phyloP scores from a whole-genome alignment of 345 rosid genomes.

The Corchorus capsularis region DNA sequence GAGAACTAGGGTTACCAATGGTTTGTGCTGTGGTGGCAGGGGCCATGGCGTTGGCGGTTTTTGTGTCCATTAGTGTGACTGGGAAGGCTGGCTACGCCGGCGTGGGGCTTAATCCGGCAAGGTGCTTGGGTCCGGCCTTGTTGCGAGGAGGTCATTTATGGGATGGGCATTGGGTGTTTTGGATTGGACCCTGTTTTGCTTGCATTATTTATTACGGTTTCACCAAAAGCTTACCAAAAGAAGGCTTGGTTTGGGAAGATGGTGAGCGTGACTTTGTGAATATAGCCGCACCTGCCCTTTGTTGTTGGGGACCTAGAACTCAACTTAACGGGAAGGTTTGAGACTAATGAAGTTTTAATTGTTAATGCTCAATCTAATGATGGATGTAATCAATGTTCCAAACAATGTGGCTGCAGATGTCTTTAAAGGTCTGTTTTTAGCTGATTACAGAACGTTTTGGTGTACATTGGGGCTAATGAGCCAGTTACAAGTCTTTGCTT shows the following conservation, averaged over 20 bases:
- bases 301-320: not conserved
- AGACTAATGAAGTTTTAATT: not conserved
- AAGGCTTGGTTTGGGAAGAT: slow-evolving; percentile 7
- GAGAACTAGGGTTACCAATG: slow-evolving; percentile 37
- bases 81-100: slow-evolving; percentile 36
- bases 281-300: not conserved
- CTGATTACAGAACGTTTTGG: not conserved
- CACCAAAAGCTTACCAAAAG: slow-evolving; percentile 25
- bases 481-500: not conserved
- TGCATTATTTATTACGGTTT: slow-evolving; percentile 34
- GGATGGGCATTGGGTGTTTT: slow-evolving; percentile 55
- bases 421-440: too few relatives aligned
- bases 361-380: too few relatives aligned
- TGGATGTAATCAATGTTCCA: too few relatives aligned
- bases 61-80: slow-evolving; percentile 45
- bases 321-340: not conserved
- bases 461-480: not conserved
- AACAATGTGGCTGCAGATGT: too few relatives aligned
- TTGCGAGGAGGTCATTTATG: slow-evolving; percentile 47
- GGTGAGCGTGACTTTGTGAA: not conserved
- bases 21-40: slow-evolving; percentile 41
- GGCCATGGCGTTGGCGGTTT: slow-evolving; percentile 34
- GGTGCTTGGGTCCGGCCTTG: slow-evolving; percentile 52
- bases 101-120: slow-evolving; percentile 49
- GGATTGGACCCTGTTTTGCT: slow-evolving; percentile 48